Conservation (phyloP, 108 stramenopile species). For the Tribonema minus region DNA sequence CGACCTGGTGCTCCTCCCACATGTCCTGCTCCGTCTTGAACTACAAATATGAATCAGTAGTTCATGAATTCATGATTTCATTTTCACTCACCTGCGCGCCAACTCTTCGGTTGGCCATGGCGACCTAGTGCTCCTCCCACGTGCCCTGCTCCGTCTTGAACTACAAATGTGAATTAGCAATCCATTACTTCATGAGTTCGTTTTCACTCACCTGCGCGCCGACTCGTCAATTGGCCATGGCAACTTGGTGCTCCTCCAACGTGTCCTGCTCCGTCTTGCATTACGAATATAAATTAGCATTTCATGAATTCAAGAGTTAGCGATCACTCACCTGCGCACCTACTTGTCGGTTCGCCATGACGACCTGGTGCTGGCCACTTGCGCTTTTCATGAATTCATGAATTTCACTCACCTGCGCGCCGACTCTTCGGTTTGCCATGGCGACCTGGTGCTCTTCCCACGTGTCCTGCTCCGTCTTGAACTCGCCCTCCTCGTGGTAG, state of each 20-base stretch:
- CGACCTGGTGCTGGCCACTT: conserved; percentile 86
- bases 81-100: neutral
- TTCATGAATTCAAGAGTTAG: no score
- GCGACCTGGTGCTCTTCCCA: conserved; percentile 90
- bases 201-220: neutral
- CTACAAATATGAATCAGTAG: no score
- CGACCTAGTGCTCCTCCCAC: conserved; percentile 87
- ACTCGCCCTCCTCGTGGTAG: conserved; percentile 78
- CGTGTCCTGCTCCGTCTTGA: conserved; percentile 89
- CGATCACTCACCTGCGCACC: neutral
- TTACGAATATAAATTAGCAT: no score
- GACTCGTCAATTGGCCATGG: neutral
- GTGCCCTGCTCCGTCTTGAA: conserved; percentile 92
- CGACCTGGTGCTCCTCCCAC: conserved; percentile 88
- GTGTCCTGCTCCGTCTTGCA: conserved; percentile 93
- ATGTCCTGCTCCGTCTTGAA: conserved; percentile 93
- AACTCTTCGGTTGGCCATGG: neutral
- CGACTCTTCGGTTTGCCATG: neutral
- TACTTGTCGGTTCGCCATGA: neutral
- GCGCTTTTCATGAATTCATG: no score
- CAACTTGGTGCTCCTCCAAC: conserved; percentile 87
- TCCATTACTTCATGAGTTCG: no score
- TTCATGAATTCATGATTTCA: no score
- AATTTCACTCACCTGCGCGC: neutral
- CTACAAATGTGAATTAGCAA: no score